Evolutionary conservation across 257 asterid genomes (phyloP).

Genomic region (Solanum peruvianum): DNA sequence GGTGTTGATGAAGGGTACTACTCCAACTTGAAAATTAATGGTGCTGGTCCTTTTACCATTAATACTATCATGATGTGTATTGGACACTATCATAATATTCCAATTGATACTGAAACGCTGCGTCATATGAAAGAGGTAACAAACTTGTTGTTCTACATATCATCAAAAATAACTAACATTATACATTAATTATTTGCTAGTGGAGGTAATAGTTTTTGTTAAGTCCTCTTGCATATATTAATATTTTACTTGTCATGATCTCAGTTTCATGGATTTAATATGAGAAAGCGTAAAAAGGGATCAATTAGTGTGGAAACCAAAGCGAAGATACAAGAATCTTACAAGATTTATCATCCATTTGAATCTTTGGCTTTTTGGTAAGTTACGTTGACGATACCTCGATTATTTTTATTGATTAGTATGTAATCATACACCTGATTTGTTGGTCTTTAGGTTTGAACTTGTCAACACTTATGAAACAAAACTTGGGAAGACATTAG

Average conservation of each 20-base stretch:
- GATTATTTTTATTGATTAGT: not conserved
- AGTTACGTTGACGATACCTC: not conserved
- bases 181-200: not conserved
- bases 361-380: slow-evolving; percentile 52
- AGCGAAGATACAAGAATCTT: slow-evolving; percentile 9
- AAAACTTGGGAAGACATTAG: slow-evolving; percentile 19
- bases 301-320: not conserved
- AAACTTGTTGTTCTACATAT: not conserved
- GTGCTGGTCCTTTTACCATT: slow-evolving; percentile 25
- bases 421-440: not conserved
- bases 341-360: slow-evolving; percentile 33
- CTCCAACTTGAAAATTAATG: not conserved
- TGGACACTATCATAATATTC: slow-evolving; percentile 26
- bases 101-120: slow-evolving; percentile 32
- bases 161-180: not conserved
- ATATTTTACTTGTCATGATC: not conserved
- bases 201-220: not conserved
- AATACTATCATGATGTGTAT: slow-evolving; percentile 36
- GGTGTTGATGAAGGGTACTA: not conserved
- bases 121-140: slow-evolving; percentile 29
- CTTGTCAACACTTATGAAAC: slow-evolving; percentile 21
- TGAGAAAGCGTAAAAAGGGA: not conserved
- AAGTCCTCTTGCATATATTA: not conserved
- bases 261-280: slow-evolving; percentile 20
- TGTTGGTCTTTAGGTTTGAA: slow-evolving; percentile 19